These are phyloP conservation scores for Vicia sativa DNA, from an alignment of 306 rosid genomes.

Conservation along the genomic window DNA sequence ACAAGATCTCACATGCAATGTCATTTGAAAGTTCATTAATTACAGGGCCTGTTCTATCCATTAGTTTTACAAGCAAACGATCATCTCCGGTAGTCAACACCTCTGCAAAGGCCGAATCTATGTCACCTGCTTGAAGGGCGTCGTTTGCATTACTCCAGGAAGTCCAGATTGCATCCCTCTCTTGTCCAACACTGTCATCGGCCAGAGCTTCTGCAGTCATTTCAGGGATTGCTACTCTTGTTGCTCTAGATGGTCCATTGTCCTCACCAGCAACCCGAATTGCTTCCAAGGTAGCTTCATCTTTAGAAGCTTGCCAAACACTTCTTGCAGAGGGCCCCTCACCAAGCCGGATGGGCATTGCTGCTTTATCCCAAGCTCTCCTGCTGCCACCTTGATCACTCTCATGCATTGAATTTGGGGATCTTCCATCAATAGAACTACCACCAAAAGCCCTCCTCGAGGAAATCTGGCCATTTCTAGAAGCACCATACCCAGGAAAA, in stretches of 20 bases:
- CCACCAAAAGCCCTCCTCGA: slow-evolving; percentile 75
- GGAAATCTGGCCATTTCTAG: slow-evolving; percentile 80
- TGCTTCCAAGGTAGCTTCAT: slow-evolving; percentile 97
- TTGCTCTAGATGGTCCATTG: slow-evolving; percentile 70
- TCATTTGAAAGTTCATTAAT: slow-evolving; percentile 80
- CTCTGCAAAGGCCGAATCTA: slow-evolving; percentile 84
- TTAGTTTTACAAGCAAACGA: slow-evolving; percentile 80
- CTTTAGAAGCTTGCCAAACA: slow-evolving; percentile 99
- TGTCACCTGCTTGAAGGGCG: slow-evolving; percentile 85
- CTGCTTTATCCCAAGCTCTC: slow-evolving; percentile 91
- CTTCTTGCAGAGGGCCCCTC: slow-evolving; percentile 99
- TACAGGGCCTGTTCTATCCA: slow-evolving; percentile 95
- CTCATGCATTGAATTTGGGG: slow-evolving; percentile 79
- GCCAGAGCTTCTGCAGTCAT: slow-evolving; percentile 76
- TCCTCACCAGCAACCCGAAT: slow-evolving; percentile 96
- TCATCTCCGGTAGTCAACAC: slow-evolving; percentile 82
- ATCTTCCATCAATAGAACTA: slow-evolving; percentile 70
- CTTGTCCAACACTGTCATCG: slow-evolving; percentile 71
- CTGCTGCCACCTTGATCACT: slow-evolving; percentile 78
- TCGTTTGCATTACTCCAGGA: slow-evolving; percentile 91
- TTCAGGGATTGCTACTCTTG: slow-evolving; percentile 88
- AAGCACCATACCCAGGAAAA: slow-evolving; percentile 64
- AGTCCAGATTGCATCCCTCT: slow-evolving; percentile 88
- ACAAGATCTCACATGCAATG: slow-evolving; percentile 67
- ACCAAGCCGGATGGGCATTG: slow-evolving; percentile 76